phyloP scores from a whole-genome alignment of 805 yeast genomes.

The Jamesozyma spencerorum region DNA sequence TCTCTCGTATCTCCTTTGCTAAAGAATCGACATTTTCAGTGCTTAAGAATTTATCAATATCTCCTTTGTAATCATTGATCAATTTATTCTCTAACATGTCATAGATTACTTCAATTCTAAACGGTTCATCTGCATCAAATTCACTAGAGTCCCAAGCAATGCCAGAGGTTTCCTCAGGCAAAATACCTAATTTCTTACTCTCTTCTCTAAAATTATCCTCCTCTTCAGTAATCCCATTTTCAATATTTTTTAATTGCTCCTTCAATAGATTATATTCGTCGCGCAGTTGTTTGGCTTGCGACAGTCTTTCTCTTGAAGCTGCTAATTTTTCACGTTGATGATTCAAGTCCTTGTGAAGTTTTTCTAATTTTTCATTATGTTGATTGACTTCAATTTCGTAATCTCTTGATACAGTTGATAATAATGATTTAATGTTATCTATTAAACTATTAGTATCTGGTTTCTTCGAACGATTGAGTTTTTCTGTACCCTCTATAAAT shows the following conservation, averaged over 20 bases:
- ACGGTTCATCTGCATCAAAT: conserved; percentile 89
- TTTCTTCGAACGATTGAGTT: conserved; percentile 2
- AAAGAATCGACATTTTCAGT: conserved; percentile 18
- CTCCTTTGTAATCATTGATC: conserved; percentile 25
- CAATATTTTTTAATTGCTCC: conserved; percentile 48
- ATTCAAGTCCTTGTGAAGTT: conserved; percentile 37
- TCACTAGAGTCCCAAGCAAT: conserved; percentile 39
- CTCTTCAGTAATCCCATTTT: conserved; percentile 56
- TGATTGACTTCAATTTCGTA: conserved; percentile 48
- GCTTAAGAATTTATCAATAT: conserved; percentile 22
- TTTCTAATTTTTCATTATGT: conserved; percentile 44
- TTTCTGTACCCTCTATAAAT: background rate
- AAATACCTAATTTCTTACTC: conserved; percentile 31
- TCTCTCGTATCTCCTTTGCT: conserved; percentile 15
- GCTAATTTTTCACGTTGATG: conserved; percentile 20
- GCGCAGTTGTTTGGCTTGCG: conserved; percentile 35
- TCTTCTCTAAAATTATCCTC: conserved; percentile 43
- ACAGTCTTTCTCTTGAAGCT: conserved; percentile 19
- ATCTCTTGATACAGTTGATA: conserved; percentile 45
- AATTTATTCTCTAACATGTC: conserved; percentile 40
- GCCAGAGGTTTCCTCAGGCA: conserved; percentile 21
- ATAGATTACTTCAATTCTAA: conserved; percentile 54
- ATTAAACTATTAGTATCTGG: conserved; percentile 28
- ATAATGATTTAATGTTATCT: conserved; percentile 42
- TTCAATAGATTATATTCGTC: conserved; percentile 46